These are phyloP conservation scores for Exobasidium rhododendri DNA, from an alignment of 1,284 basidiomycete genomes.

Conservation along the genomic window DNA sequence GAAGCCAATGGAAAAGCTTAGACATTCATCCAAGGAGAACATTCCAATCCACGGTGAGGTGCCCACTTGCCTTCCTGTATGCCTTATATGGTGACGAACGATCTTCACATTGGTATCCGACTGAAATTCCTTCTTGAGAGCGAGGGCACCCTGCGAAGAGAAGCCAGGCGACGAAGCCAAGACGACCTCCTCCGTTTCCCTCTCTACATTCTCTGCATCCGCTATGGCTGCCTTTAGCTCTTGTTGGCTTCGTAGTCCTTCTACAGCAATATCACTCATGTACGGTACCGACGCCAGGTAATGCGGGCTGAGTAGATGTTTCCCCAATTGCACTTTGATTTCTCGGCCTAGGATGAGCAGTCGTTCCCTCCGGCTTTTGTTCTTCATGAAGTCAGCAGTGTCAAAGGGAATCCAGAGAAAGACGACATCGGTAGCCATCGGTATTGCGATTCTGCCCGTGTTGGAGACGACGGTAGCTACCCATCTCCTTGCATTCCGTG, in stretches of 20 bases:
- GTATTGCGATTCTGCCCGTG: constrained; percentile 12
- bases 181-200: background rate
- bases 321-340: background rate
- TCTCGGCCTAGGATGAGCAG: background rate
- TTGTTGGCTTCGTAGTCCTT: background rate
- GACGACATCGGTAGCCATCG: constrained; percentile 26
- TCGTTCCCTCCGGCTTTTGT: background rate
- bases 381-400: constrained; percentile 13
- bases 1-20: constrained; percentile 25
- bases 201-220: too few relatives aligned
- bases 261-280: background rate
- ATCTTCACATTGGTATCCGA: constrained; percentile 17
- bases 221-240: too few relatives aligned
- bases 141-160: background rate
- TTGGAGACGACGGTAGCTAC: constrained; percentile 7
- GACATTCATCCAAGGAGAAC: constrained; percentile 21
- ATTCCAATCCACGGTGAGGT: constrained; percentile 31
- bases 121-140: background rate
- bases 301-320: background rate
- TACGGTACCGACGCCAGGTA: background rate
- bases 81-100: constrained; percentile 13
- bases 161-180: background rate
- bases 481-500: constrained; percentile 28
- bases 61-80: constrained; percentile 25
- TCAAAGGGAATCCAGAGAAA: constrained; percentile 28